These are phyloP conservation scores for Neurospora sp. DNA, from an alignment of 495 filamentous ascomycete species.

Conservation along the genomic window DNA sequence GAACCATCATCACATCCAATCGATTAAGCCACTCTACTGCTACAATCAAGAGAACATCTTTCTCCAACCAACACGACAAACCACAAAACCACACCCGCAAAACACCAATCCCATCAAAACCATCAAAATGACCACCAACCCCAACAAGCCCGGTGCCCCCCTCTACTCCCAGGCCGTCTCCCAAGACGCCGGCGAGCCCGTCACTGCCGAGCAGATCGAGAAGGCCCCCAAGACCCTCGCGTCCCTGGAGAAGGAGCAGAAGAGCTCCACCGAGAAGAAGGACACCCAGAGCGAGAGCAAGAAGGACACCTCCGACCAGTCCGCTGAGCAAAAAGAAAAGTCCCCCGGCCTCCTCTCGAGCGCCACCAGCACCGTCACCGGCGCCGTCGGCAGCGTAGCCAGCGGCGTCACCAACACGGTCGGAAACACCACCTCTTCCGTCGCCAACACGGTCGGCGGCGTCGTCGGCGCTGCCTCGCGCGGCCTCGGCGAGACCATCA, in stretches of 20 bases:
- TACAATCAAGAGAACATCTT: background rate
- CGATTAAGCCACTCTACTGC: background rate
- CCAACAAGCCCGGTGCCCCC: background rate
- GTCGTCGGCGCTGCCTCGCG: constrained; percentile 57
- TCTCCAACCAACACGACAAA: background rate
- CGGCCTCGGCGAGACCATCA: constrained; percentile 30
- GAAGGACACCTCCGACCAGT: background rate
- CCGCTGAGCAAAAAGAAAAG: background rate
- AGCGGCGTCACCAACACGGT: constrained; percentile 45
- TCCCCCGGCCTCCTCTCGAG: background rate
- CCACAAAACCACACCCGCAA: background rate
- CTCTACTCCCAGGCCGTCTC: background rate
- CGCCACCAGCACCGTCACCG: constrained; percentile 33
- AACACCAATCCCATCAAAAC: background rate
- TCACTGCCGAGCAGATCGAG: background rate
- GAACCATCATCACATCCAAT: background rate
- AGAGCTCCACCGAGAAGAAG: background rate
- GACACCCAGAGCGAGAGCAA: background rate
- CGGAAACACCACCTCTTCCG: constrained; percentile 49
- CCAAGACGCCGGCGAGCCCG: background rate
- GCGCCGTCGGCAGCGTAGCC: constrained; percentile 52
- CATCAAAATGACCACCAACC: background rate
- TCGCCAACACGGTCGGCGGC: constrained; percentile 60
- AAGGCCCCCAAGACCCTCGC: background rate
- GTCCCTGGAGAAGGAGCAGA: background rate